Percentiles rank a stretch among this genome's conserved stretches.
These are phyloP conservation scores for Hevea brasiliensis DNA, from an alignment of 345 rosid genomes.

Conservation along the genomic window DNA sequence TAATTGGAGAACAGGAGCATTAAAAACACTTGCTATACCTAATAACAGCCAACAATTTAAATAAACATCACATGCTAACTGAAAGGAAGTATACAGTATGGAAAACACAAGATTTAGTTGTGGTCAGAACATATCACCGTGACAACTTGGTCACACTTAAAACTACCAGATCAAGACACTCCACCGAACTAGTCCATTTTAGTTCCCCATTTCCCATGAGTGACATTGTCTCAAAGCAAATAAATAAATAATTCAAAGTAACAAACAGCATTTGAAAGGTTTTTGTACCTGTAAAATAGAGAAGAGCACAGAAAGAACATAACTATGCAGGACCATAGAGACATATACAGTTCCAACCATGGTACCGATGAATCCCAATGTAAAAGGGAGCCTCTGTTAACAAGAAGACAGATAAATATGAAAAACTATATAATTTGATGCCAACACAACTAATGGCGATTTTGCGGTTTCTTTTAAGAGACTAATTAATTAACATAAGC, in stretches of 20 bases:
- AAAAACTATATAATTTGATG: background rate
- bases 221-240: background rate
- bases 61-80: background rate
- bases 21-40: background rate
- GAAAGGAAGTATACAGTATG: background rate
- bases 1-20: background rate
- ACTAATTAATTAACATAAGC: background rate
- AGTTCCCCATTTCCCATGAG: background rate
- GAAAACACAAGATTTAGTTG: background rate
- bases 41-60: background rate
- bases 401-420: constrained; percentile 8
- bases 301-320: constrained; percentile 84
- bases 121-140: background rate
- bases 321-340: constrained; percentile 92
- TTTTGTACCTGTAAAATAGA: constrained; percentile 75
- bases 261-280: background rate
- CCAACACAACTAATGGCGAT: background rate
- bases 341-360: constrained; percentile 91
- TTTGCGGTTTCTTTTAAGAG: background rate
- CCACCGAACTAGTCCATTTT: background rate
- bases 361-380: constrained; percentile 74
- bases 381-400: constrained; percentile 83
- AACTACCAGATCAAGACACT: background rate
- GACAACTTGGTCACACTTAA: background rate
- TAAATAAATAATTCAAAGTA: background rate